Conservation (phyloP, 2,329 filamentous ascomycete species). For the Dendrostoma leiphaemia region DNA sequence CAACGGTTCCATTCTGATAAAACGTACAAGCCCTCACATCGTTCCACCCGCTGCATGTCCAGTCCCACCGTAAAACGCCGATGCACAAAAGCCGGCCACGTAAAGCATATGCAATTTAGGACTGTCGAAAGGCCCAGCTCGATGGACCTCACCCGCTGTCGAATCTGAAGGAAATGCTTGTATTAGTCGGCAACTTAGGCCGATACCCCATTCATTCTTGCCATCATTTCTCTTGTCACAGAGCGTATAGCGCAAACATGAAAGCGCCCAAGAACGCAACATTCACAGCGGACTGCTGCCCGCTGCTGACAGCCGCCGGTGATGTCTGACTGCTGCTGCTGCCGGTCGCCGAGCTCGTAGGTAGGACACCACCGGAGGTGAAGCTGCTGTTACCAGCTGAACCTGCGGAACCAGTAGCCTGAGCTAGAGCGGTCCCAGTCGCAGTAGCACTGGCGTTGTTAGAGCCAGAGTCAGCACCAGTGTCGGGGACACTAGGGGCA, state of each 20-base stretch:
- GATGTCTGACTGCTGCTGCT: slow-evolving; percentile 16
- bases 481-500: slow-evolving; percentile 14
- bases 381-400: slow-evolving; percentile 11
- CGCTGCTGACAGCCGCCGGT: slow-evolving; percentile 23
- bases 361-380: slow-evolving; percentile 1
- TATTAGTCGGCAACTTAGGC: no score
- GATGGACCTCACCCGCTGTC: no score
- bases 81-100: no score
- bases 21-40: no score
- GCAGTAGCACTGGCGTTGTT: slow-evolving; percentile 17
- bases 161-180: no score
- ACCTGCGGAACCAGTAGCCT: background rate
- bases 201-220: no score
- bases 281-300: slow-evolving; percentile 19
- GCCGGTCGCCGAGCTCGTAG: slow-evolving; percentile 17
- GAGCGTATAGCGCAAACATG: slow-evolving; percentile 20
- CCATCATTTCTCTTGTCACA: slow-evolving; percentile 8
- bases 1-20: no score
- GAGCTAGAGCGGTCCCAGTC: slow-evolving; percentile 9
- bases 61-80: no score
- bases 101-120: no score
- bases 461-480: slow-evolving; percentile 14
- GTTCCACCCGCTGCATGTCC: no score
- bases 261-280: slow-evolving; percentile 21
- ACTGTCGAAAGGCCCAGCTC: no score